Conservation (phyloP, 139 green algal species). For the Spirogloea muscicola region DNA sequence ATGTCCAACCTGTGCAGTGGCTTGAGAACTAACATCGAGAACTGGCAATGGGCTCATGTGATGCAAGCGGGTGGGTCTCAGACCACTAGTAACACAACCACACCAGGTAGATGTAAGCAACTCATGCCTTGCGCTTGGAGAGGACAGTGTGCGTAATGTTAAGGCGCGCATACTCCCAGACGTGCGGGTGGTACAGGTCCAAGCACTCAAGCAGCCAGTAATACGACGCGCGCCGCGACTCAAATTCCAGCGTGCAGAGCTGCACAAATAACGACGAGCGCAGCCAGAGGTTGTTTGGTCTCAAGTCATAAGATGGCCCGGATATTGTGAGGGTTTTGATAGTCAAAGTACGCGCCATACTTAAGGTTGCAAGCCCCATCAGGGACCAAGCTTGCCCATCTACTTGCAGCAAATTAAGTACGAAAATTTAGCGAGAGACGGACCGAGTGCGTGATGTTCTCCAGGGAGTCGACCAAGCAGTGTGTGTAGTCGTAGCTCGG, state of each 20-base stretch:
- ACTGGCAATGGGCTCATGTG: too few species aligned
- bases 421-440: neutral
- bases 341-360: neutral
- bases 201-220: constrained; percentile 88
- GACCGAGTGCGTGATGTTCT: constrained; percentile 95
- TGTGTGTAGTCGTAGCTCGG: constrained; percentile 99
- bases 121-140: constrained; percentile 81
- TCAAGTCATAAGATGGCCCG: neutral
- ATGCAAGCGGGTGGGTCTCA: too few species aligned
- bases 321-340: neutral
- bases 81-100: too few species aligned
- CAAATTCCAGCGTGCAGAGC: constrained; percentile 98
- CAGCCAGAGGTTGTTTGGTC: neutral
- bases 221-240: constrained; percentile 89
- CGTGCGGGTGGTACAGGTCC: constrained; percentile 87
- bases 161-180: constrained; percentile 94
- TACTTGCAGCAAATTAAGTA: too few species aligned
- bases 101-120: too few species aligned
- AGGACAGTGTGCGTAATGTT: constrained; percentile 97
- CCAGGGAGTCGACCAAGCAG: constrained; percentile 94
- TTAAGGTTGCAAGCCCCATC: neutral
- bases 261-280: neutral
- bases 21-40: too few species aligned
- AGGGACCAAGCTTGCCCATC: too few species aligned
- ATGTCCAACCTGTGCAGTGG: too few species aligned